phyloP scores from a whole-genome alignment of 1,139 yeast genomes.

The Meyerozyma athensensis region DNA sequence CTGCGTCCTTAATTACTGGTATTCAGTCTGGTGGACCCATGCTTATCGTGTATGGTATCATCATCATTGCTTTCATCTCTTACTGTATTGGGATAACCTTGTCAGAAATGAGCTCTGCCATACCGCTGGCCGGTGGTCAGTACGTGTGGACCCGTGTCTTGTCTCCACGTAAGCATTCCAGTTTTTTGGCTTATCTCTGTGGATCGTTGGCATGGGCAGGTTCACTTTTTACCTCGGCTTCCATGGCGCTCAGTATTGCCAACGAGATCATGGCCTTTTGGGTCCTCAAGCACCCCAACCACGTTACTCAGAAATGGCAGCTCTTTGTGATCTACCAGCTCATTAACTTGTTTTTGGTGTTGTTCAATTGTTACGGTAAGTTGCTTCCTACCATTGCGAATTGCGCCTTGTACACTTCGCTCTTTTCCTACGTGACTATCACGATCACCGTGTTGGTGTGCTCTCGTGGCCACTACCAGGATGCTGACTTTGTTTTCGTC shows the following conservation, averaged over 20 bases:
- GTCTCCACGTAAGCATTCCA: conserved; percentile 46
- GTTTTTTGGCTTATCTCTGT: conserved; percentile 47
- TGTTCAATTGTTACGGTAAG: conserved; percentile 37
- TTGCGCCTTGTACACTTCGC: conserved; percentile 31
- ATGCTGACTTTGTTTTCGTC: conserved; percentile 35
- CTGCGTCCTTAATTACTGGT: conserved; percentile 46
- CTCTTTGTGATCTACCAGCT: conserved; percentile 42
- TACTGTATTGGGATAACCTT: conserved; percentile 32
- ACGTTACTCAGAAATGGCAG: conserved; percentile 44
- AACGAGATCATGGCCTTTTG: conserved; percentile 47
- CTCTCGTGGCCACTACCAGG: conserved; percentile 31
- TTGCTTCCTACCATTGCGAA: conserved; percentile 34
- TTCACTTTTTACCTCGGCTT: conserved; percentile 51
- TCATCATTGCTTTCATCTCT: conserved; percentile 28
- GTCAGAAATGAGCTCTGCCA: conserved; percentile 38
- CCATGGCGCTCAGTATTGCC: conserved; percentile 49
- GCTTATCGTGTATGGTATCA: conserved; percentile 41
- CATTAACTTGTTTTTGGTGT: conserved; percentile 26
- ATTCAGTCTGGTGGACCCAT: conserved; percentile 48
- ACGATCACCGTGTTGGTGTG: conserved; percentile 35
- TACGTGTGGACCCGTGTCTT: conserved; percentile 5
- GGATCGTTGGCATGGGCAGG: conserved; percentile 59
- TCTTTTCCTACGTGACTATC: conserved; percentile 32
- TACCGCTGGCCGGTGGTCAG: conserved; percentile 29
- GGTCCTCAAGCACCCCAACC: conserved; percentile 41